Evolutionary conservation across 2,329 filamentous ascomycete genomes (phyloP), one percentile per base, ranked within the genome.

Genomic region (Fusarium sp.): DNA sequence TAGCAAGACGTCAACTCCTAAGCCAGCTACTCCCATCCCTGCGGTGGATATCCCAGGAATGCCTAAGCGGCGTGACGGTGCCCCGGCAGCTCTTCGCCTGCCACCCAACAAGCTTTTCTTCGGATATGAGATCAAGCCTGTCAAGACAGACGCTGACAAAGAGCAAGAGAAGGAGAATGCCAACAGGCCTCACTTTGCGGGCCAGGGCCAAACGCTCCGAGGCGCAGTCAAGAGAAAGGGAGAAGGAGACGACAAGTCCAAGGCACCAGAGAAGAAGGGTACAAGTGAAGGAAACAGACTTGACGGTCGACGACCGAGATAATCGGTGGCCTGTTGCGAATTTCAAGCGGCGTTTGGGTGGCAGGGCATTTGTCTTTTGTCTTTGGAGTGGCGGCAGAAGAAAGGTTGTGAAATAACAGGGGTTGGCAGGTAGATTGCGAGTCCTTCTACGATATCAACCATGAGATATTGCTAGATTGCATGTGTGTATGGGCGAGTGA

Each of bases 71-170:
- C 76, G 84, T 59, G 87, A 83, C 13, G 93, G 94, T 63, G 93
- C 93, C 0, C 93, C 94, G 0, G 91, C 95, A 72, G 93, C 94
- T 4, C 82, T 99, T 8, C 85, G 95, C 25, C 75, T 99, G 47
- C 85, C 92, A 0, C 89, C 91, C 0, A 95, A 95, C 70, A 96
- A 97, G 77, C 82, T 99, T 5, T 99, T 99, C 81, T 96, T 99
- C 63, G 95, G 95, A 4, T 99, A 98, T 71, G 90, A 96, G 71
- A 84, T 97, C 72, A 96, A 90, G 75, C 94, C 94, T 0, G 82
- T 96, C 37, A 93, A 92, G 79, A 91, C 91, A 9, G 87, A 89
- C 53, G 89, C 86, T 32, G 87, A 92, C 54, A 88, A 87, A 72
- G 85, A 87, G 47, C 82, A 88, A 57, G 87, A 89, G 56, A 83